These are phyloP conservation scores for Fragaria ananassa DNA, from an alignment of 306 rosid genomes.

Conservation along the genomic window DNA sequence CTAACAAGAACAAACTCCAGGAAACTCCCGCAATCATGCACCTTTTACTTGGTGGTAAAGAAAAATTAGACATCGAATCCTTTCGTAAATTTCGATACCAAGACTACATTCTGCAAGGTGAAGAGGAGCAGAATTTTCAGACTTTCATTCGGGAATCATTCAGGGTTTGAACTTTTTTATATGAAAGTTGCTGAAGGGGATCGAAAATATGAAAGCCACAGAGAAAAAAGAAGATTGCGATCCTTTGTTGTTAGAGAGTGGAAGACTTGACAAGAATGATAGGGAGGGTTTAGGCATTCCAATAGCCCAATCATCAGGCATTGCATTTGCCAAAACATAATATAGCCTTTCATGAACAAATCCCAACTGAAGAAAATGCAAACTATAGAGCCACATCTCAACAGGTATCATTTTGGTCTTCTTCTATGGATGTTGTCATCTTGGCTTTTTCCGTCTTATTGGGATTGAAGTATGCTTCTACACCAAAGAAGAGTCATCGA, in stretches of 20 bases:
- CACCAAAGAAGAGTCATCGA: neutral
- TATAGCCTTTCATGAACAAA: neutral
- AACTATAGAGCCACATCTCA: neutral
- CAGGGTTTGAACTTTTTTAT: neutral
- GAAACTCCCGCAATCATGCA: neutral
- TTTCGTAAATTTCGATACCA: neutral
- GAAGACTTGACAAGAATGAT: conserved; percentile 1
- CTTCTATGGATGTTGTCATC: neutral
- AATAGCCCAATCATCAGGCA: neutral
- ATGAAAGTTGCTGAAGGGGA: neutral
- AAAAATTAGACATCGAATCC: neutral
- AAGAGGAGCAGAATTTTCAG: neutral
- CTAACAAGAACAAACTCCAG: neutral
- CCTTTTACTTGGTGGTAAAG: neutral
- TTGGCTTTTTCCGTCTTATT: neutral
- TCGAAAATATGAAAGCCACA: neutral
- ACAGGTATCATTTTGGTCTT: neutral
- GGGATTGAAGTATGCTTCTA: neutral
- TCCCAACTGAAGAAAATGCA: conserved; percentile 2
- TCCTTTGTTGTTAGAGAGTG: conserved; percentile 13
- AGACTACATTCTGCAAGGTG: neutral
- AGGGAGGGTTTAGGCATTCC: conserved; percentile 3
- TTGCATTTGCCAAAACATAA: neutral
- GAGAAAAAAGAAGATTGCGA: neutral
- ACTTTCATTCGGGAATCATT: neutral